A percentile compares a stretch with the other conserved stretches of the same genome.
phyloP scores from a whole-genome alignment of 768 basidiomycete genomes.

The Rhodotorula graminis region DNA sequence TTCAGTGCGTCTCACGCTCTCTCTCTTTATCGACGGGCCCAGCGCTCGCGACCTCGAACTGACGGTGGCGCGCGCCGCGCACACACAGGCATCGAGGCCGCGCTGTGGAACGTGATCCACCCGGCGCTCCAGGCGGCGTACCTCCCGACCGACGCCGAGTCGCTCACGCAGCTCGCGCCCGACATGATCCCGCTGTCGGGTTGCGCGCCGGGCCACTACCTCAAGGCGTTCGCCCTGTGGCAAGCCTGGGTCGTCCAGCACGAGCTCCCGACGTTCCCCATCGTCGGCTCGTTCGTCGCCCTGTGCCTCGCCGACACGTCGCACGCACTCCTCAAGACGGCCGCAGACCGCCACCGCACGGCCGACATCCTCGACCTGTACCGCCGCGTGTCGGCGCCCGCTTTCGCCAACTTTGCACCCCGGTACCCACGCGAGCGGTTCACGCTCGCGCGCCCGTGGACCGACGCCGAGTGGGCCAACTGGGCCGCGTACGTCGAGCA shows the following conservation, averaged over 20 bases:
- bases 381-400: not conserved
- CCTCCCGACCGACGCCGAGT: not conserved
- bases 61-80: too few species aligned
- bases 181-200: constrained; percentile 1
- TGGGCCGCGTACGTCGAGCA: not conserved
- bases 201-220: not conserved
- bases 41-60: too few species aligned
- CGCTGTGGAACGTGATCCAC: not conserved
- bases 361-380: constrained; percentile 18
- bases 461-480: not conserved
- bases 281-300: constrained; percentile 12
- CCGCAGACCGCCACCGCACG: not conserved
- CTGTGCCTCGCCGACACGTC: not conserved
- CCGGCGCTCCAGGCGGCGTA: not conserved
- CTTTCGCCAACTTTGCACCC: not conserved
- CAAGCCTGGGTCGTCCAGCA: not conserved
- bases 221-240: not conserved
- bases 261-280: constrained; percentile 7
- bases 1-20: not conserved
- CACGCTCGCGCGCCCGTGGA: not conserved
- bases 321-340: too few species aligned
- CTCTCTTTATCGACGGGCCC: too few species aligned
- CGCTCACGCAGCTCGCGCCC: not conserved
- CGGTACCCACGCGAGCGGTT: not conserved
- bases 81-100: not conserved